These are phyloP conservation scores for Exobasidium cylindrosporum DNA, from an alignment of 1,284 basidiomycete species.

Conservation along the genomic window DNA sequence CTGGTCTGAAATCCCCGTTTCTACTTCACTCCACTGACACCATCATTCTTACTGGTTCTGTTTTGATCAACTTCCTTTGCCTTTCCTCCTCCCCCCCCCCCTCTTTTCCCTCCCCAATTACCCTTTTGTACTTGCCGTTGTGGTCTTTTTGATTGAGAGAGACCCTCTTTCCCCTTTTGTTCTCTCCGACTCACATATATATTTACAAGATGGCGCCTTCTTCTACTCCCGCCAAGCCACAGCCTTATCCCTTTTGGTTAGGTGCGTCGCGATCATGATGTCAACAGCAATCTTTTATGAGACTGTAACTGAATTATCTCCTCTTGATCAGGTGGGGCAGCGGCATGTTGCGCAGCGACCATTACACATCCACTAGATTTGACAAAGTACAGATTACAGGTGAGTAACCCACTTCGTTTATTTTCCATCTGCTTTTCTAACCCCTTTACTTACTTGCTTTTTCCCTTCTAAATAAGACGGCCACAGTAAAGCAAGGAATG, in stretches of 20 bases:
- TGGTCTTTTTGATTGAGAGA: not conserved
- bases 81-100: not conserved
- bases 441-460: not conserved
- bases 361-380: constrained; percentile 27
- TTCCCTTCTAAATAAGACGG: constrained; percentile 12
- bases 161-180: not conserved
- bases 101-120: not conserved
- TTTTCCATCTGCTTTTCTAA: not conserved
- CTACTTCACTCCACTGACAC: no score
- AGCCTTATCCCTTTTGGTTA: constrained; percentile 20
- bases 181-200: no score
- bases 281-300: no score
- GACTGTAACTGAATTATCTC: no score
- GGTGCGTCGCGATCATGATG: constrained; percentile 10
- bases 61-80: not conserved
- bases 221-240: not conserved
- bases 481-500: constrained; percentile 19
- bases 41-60: no score
- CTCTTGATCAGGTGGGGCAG: constrained; percentile 13
- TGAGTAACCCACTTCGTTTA: not conserved
- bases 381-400: constrained; percentile 24
- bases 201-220: constrained; percentile 4
- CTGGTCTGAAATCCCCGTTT: no score
- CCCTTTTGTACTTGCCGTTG: no score
- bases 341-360: constrained; percentile 19